Base-by-base conservation (phyloP, 768 basidiomycete species). In the Auriscalpium orientale region DNA sequence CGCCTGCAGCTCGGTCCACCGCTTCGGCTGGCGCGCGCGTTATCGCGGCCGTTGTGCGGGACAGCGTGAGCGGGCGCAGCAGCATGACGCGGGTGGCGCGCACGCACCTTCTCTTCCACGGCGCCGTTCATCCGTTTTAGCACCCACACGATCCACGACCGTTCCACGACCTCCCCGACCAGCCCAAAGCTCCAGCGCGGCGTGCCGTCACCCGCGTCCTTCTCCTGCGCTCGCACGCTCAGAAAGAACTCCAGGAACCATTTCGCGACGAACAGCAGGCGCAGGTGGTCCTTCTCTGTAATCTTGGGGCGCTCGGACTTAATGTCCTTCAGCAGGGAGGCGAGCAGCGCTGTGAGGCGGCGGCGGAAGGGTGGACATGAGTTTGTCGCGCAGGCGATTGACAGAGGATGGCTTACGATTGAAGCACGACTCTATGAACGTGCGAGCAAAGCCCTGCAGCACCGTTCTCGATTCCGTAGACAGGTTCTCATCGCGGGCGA, bases 241-340 rank as follows among this genome's bases (percentile, higher is more conserved):
- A 95, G 78, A 71, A 98, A 95, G 74, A 91, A 95, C 58, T 94
- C 87, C 38, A 97, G 80, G 65, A 95, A 87, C 88, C 95, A 98
- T 56, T 91, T 88, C 5, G 87, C 81, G 44, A 97, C 79, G 68
- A 82, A 91, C 44, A 98, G 77, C 22, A 97, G 76, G 8, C 97
- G 85, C 54, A 95, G 80, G 65, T 95, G 87, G 68, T 98, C 97
- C 63, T 93, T 91, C 66, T 97, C 93, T n/a, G 87, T 86, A 59
- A 99, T 84, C 70, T 95, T 94, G 53, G 87, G 79, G 46, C 94
- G 79, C 71, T 98, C 91, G 57, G 90, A 89, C 56, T 87, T 84
- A 68, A 99, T 98, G 66, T 98, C 97, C 71, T 89, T 95, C 58
- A 98, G 75, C 36, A 98, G 74, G 3, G 83, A 83, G 15, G 82